Evolutionary conservation across 495 filamentous ascomycete genomes (phyloP).

Genomic region (Trypethelium eluteriae): DNA sequence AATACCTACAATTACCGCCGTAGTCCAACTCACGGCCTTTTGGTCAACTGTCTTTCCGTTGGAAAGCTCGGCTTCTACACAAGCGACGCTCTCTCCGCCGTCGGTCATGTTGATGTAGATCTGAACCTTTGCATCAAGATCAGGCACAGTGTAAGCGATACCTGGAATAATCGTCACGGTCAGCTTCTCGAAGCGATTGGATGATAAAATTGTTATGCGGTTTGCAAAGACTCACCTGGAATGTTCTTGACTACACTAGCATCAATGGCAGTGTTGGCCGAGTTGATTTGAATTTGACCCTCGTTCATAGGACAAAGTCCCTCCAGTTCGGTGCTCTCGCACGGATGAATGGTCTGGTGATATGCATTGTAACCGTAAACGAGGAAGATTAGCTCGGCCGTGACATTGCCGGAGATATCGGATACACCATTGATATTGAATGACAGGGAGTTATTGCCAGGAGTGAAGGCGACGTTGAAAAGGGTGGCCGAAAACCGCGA

Average conservation of each 20-base stretch:
- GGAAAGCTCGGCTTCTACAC: conserved; percentile 79
- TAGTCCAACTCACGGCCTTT: conserved; percentile 77
- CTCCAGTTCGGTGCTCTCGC: conserved; percentile 51
- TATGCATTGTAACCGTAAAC: conserved; percentile 75
- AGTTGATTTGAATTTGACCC: conserved; percentile 64
- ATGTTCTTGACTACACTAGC: conserved; percentile 52
- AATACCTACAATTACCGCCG: conserved; percentile 77
- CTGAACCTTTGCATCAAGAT: conserved; percentile 80
- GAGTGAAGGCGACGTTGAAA: conserved; percentile 74
- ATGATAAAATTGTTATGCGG: background rate
- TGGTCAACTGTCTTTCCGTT: conserved; percentile 93
- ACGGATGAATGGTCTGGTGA: conserved; percentile 63
- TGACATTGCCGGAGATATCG: conserved; percentile 75
- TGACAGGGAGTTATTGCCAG: conserved; percentile 58
- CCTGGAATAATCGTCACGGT: conserved; percentile 31
- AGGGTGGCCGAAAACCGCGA: conserved; percentile 85
- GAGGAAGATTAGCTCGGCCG: conserved; percentile 64
- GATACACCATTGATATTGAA: conserved; percentile 79
- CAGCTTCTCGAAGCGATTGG: background rate
- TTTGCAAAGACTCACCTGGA: conserved; percentile 48
- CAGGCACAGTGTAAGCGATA: conserved; percentile 84
- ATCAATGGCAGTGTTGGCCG: conserved; percentile 57
- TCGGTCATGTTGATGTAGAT: conserved; percentile 64
- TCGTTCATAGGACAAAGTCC: conserved; percentile 92
- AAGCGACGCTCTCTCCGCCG: conserved; percentile 60